Base-by-base conservation (phyloP, 2,329 filamentous ascomycete species). In the Aureobasidium sp. region DNA sequence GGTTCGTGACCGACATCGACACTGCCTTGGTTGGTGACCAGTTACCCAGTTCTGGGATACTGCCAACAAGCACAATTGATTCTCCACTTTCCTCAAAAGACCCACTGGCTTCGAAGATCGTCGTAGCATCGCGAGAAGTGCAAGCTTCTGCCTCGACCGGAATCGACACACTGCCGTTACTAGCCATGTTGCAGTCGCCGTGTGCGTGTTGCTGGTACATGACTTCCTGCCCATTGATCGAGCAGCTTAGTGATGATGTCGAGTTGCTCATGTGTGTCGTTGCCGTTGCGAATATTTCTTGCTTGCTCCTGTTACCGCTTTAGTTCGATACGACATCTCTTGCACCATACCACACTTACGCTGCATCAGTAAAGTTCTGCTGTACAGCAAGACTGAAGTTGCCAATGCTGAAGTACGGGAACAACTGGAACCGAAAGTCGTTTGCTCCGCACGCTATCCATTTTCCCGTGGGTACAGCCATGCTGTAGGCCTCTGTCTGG, bases 21-120 rank as follows among this genome's bases (percentile, higher is more conserved):
- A 88, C 67, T 0, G 83, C 86, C 0, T 82, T 75, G 15, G 62
- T 61, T 0, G 66, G 62, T 61, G 84, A 74, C 87, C 87, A 90
- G 39, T 58, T 65, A 10, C 87, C 87, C 9, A 91, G 80, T 34
- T 81, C 76, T 1, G 77, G 68, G 57, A 80, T 77, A 63, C 79
- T 83, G 29, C 88, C 88, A 0, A 81, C 77, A n/a, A 91, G 72
- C 71, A 85, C 88, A 69, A 91, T 79, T 5, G 79, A 83, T 69
- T 90, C 79, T 3, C 87, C 87, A 41, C 70, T 83, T 2, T 69
- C 70, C 0, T 87, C 90, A 1, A 74, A 77, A 25, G 44, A 25
- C 2, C n/a, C 54, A 42, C 49, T 54, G 34, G 49, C 32, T 29
- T 54, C 41, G 25, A 59, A 59, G 25, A 49, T 59, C 6, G 36